phyloP scores from a whole-genome alignment of 225 moss, liverwort and hornwort species.

The Asterella californica region DNA sequence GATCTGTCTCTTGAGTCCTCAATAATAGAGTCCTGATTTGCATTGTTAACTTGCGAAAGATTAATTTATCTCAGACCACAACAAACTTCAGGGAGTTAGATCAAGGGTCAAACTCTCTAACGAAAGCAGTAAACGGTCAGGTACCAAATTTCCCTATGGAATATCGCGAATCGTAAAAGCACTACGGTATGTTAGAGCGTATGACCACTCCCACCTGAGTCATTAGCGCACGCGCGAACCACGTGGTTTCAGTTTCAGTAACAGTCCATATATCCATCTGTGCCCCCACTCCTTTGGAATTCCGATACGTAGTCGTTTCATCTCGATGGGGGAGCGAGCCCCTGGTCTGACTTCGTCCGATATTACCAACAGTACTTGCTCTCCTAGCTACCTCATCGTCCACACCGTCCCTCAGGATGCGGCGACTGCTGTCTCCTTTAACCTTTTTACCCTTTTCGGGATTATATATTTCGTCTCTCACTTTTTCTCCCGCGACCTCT shows the following conservation, averaged over 20 bases:
- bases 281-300: conserved; percentile 7
- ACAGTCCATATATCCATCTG: background rate
- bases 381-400: background rate
- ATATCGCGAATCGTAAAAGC: too few species aligned
- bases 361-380: background rate
- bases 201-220: conserved; percentile 8
- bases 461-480: background rate
- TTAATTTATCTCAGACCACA: too few species aligned
- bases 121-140: too few species aligned
- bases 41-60: too few species aligned
- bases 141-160: too few species aligned
- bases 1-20: too few species aligned
- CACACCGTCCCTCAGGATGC: background rate
- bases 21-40: too few species aligned
- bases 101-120: too few species aligned
- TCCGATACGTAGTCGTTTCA: background rate
- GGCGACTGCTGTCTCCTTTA: background rate
- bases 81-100: too few species aligned
- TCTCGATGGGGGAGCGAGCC: background rate
- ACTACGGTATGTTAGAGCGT: conserved; percentile 1
- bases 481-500: too few species aligned
- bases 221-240: conserved; percentile 9
- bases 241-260: background rate
- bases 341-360: background rate
- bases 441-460: background rate